Evolutionary conservation across 352 stramenopile genomes (phyloP).

Genomic region (Pythium apleroticum): DNA sequence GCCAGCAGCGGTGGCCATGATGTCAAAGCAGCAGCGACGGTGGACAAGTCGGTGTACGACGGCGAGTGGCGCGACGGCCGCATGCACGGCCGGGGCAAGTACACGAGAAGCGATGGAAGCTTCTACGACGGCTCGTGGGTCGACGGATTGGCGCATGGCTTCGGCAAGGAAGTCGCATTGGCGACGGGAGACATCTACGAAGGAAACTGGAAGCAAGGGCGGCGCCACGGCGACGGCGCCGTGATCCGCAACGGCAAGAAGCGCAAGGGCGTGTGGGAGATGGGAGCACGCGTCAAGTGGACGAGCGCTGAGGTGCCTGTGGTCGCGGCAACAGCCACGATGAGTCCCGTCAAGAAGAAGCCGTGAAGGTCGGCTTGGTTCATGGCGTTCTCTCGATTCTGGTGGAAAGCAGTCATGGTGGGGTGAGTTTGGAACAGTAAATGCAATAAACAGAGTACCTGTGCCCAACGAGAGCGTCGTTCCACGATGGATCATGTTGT

Average conservation of each 20-base stretch:
- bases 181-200: slow-evolving; percentile 54
- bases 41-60: slow-evolving; percentile 37
- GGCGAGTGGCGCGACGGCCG: slow-evolving; percentile 60
- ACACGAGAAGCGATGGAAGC: slow-evolving; percentile 50
- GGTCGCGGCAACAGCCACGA: background rate
- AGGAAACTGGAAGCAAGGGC: slow-evolving; percentile 52
- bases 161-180: slow-evolving; percentile 51
- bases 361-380: background rate
- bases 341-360: background rate
- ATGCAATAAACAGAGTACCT: background rate
- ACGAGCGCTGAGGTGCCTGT: slow-evolving; percentile 54
- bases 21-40: background rate
- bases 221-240: slow-evolving; percentile 56
- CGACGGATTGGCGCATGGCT: slow-evolving; percentile 54
- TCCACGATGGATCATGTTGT: background rate
- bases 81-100: slow-evolving; percentile 72
- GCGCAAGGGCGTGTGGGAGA: slow-evolving; percentile 59
- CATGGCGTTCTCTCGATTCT: background rate
- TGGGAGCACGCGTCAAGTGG: slow-evolving; percentile 60
- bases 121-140: slow-evolving; percentile 72
- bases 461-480: too few species aligned
- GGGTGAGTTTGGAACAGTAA: background rate
- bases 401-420: background rate
- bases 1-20: background rate
- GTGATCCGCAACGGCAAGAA: slow-evolving; percentile 44